Evolutionary conservation across 441 rosid genomes (phyloP).

Genomic region (Capsella rubella): DNA sequence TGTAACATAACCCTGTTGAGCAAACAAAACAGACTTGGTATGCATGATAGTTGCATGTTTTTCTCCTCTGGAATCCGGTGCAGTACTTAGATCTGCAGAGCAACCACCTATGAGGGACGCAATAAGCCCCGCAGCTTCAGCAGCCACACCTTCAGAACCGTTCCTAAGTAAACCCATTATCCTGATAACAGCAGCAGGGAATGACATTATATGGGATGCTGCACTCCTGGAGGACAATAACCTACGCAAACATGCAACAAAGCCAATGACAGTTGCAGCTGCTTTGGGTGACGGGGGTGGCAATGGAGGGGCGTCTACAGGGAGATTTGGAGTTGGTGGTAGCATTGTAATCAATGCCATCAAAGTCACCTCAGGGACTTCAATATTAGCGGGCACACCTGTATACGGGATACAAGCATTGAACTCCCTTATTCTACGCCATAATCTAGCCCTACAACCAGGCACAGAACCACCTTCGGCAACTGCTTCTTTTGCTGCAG

Average conservation of each 20-base stretch:
- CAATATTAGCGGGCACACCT: slow-evolving; percentile 87
- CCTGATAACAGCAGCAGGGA: slow-evolving; percentile 99
- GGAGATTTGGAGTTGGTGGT: slow-evolving; percentile 92
- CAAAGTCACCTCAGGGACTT: slow-evolving; percentile 97
- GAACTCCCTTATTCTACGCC: slow-evolving; percentile 99
- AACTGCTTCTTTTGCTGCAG: slow-evolving; percentile 99
- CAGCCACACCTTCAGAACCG: slow-evolving; percentile 97
- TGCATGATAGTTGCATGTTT: slow-evolving; percentile 98
- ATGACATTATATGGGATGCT: slow-evolving; percentile 97
- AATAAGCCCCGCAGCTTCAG: slow-evolving; percentile 93
- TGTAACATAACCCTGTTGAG: slow-evolving; percentile 75
- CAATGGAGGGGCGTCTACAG: slow-evolving; percentile 93
- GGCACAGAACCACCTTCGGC: slow-evolving; percentile 97
- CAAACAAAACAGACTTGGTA: slow-evolving; percentile 93
- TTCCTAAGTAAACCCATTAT: slow-evolving; percentile 99
- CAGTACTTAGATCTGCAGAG: slow-evolving; percentile 65
- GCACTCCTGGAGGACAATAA: slow-evolving; percentile 92
- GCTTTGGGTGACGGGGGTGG: slow-evolving; percentile 99
- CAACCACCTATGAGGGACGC: slow-evolving; percentile 92
- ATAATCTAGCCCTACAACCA: slow-evolving; percentile 95
- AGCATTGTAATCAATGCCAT: slow-evolving; percentile 99
- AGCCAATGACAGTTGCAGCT: slow-evolving; percentile 98
- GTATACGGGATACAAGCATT: slow-evolving; percentile 92
- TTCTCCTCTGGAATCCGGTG: slow-evolving; percentile 86
- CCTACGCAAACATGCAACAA: slow-evolving; percentile 96